Evolutionary conservation across 2,329 filamentous ascomycete species (phyloP), one percentile per base, ranked within the genome.

Genomic region (Diaporthe vexans): DNA sequence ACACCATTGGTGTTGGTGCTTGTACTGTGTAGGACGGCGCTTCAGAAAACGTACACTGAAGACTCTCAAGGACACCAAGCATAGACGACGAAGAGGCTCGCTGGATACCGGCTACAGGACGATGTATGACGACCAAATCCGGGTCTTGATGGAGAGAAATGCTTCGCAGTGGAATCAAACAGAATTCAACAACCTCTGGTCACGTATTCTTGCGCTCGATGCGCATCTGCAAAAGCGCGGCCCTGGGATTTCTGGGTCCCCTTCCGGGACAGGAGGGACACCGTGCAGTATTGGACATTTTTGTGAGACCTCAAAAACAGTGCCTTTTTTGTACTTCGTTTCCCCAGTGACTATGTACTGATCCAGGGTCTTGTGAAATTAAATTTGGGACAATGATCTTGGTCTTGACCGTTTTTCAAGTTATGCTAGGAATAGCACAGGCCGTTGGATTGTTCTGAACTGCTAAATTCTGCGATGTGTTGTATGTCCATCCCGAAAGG

Each of bases 381-480:
- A 51, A 26, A 48, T 65, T 65, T 6, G 43, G 61, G 4, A 67
- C 61, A 3, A 11, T 67, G 2, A 67, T 67, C 7, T 11, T 67
- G 43, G 9, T 51, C 10, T 51, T 17, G 21, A 51, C 43, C 2
- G 3, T 67, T 17, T 43, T 26, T 3, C 61, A 51, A 21, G 61
- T 52, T 2, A 10, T 52, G 0, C 13, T 51, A 6, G 52, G 61
- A 46, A 51, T 52, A 7, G 61, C 46, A 4, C 61, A 67, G 13
- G 43, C 52, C 1, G 3, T 67, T 9, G 11, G 19, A 17, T 37
- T 46, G 3, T 67, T 52, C 4, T 51, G 46, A 52, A 3, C 2
- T 0, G 6, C 19, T 15, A 9, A 4, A 10, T 1, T 46, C n/a
- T 0, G 24, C 4, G 1, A 19, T 0, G 46, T n/a, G 0, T 26